phyloP scores from a whole-genome alignment of 495 filamentous ascomycete species.

The Penicillium waksmanii region DNA sequence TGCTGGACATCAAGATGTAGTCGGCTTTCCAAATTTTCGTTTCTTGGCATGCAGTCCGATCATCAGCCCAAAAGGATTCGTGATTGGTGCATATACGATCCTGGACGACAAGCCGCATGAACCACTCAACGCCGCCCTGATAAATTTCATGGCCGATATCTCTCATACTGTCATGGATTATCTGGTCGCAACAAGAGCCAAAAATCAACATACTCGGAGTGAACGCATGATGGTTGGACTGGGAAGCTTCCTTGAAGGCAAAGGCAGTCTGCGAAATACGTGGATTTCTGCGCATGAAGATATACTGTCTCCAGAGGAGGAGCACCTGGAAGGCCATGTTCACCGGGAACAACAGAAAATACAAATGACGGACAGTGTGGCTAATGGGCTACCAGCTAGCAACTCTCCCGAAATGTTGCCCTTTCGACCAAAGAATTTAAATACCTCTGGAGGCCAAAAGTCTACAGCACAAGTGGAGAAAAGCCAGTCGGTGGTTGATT shows the following conservation, averaged over 20 bases:
- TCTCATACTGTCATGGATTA: slow-evolving; percentile 23
- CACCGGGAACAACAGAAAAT: slow-evolving; percentile 22
- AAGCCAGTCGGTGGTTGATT: not conserved
- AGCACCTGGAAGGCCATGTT: slow-evolving; percentile 16
- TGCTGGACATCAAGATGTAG: slow-evolving; percentile 22
- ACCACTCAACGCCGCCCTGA: not conserved
- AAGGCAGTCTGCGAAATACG: slow-evolving; percentile 22
- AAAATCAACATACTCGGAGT: slow-evolving; percentile 15
- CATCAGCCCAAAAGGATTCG: slow-evolving; percentile 18
- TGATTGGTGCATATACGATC: slow-evolving; percentile 23
- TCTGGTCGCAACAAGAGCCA: slow-evolving; percentile 10
- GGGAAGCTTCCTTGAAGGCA: slow-evolving; percentile 25
- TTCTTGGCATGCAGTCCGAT: slow-evolving; percentile 52
- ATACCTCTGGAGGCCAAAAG: not conserved
- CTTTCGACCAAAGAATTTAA: not conserved
- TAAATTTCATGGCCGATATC: slow-evolving; percentile 15
- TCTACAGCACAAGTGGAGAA: not conserved
- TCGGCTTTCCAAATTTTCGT: slow-evolving; percentile 46
- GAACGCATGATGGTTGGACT: slow-evolving; percentile 28
- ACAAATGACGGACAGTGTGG: slow-evolving; percentile 10
- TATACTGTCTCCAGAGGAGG: not conserved
- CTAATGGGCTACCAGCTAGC: not conserved
- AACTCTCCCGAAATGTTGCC: not conserved
- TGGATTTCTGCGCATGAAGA: slow-evolving; percentile 16
- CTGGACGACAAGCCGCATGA: slow-evolving; percentile 21